Percentiles rank a stretch among this genome's conserved stretches.
These are phyloP conservation scores for Chalciporus piperatus DNA, from an alignment of 768 basidiomycete species.

Conservation along the genomic window DNA sequence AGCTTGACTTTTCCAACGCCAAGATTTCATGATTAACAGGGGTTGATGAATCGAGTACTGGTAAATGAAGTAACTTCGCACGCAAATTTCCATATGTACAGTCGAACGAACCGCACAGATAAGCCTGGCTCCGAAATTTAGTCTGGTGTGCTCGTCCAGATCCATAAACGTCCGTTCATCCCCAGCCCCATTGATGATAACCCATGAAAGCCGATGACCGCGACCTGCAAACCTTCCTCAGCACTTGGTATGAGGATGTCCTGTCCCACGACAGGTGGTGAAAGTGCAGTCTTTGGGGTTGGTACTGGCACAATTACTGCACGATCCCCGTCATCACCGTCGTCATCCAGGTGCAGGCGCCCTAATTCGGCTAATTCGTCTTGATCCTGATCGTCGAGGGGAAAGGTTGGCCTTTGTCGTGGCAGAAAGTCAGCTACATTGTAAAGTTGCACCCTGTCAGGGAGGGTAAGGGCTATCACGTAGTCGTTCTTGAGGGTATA, in stretches of 20 bases:
- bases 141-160: slow-evolving; percentile 24
- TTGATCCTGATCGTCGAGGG: slow-evolving; percentile 29
- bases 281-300: slow-evolving; percentile 8
- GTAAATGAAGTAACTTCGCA: not conserved
- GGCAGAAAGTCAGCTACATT: slow-evolving; percentile 48
- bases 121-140: slow-evolving; percentile 1
- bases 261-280: slow-evolving; percentile 15
- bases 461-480: slow-evolving; percentile 46
- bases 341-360: slow-evolving; percentile 28
- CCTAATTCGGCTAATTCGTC: slow-evolving; percentile 20
- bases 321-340: slow-evolving; percentile 22
- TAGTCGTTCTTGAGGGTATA: slow-evolving; percentile 49
- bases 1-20: slow-evolving; percentile 91
- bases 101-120: not conserved
- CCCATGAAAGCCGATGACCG: slow-evolving; percentile 45
- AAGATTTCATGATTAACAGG: slow-evolving; percentile 68
- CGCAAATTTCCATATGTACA: not conserved
- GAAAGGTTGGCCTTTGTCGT: slow-evolving; percentile 42
- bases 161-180: slow-evolving; percentile 21
- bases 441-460: slow-evolving; percentile 40
- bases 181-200: slow-evolving; percentile 22
- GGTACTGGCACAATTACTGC: not conserved
- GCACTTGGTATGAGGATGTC: slow-evolving; percentile 22
- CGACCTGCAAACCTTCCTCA: slow-evolving; percentile 34
- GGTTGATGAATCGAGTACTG: not conserved